Base-by-base conservation (phyloP, 345 rosid genomes). In the Aethionema arabicum region DNA sequence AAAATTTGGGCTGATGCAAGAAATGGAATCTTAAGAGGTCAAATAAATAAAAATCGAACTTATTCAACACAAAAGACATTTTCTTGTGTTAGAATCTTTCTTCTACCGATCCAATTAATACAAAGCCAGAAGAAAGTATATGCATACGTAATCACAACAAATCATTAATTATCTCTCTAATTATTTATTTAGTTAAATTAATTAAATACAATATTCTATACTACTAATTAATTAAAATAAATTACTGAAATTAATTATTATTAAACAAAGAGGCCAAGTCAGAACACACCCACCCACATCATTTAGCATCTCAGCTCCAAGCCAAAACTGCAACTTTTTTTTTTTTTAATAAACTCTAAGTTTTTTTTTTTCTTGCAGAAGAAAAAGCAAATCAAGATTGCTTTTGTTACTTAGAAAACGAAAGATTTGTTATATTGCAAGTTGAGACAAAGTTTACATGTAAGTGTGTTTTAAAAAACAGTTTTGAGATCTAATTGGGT, bases 401-500 rank as follows among this genome's bases (percentile, higher is more conserved):
- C 53, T 69, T 10, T 54, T 54, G 56, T 61, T 45, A 53, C 47
- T 53, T 54, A 59, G 12, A 50, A 68, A 60, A 36, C 32, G 52
- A 71, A 21, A 38, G 35, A 46, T 44, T 31, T 52, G 3, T 11
- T 35, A 35, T 8, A 7, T 56, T 43, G 13, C 15, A 69, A 64
- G 38, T 55, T 39, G 7, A 11, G 63, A 55, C 63, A 55, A 48
- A 43, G 47, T 42, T 62, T 47, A 10, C 7, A 21, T 65, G 21
- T 52, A 63, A 46, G 73, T 62, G 61, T 52, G 61, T 50, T 59
- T 41, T 21, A 21, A 54, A 54, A 32, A 49, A 61, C 57, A 52
- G 72, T 42, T 74, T 21, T 14, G 62, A 14, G 66, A 63, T 79
- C 64, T 73, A 36, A 52, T 63, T 59, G 72, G 66, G 72, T 68